Evolutionary conservation across 2,329 filamentous ascomycete species (phyloP), one percentile per base, ranked within the genome.

Genomic region (Hirsutella minnesotensis): DNA sequence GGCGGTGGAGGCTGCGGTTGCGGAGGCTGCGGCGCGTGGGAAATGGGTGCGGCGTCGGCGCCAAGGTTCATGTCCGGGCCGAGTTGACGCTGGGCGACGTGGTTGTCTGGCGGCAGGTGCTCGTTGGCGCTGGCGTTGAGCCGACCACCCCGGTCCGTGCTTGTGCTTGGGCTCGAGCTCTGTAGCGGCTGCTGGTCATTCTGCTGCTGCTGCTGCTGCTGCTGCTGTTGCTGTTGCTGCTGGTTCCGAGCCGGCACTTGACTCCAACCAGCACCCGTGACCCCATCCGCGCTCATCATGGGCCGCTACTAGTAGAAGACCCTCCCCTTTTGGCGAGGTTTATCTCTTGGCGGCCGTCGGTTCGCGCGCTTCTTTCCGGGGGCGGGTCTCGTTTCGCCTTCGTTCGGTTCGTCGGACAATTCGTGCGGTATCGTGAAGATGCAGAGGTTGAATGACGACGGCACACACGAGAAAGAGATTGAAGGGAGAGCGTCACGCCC

Each of bases 161-260:
- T 47, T 20, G 15, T 12, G 37, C 37, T 39, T 15, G 8, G 22
- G 37, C 37, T 27, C 46, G 5, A 47, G 50, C 16, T 46, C 24
- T 45, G 53, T 16, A 46, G 13, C 15, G 9, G 33, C 16, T 45
- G 41, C 12, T 39, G 48, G n/a, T n/a, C n/a, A n/a, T n/a, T n/a
- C 4, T 33, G 33, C n/a, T 47, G 47, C 12, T 47, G 40, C 3
- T 43, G 38, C 3, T 49, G 33, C 3, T 19, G 47, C 4, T 47
- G 42, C 3, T 34, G 18, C n/a, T 40, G 31, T n/a, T 33, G 31
- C 31, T 33, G 31, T 13, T 33, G 31, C 12, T 15, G 31, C 31
- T 33, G 31, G 31, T 33, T 33, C 15, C n/a, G 31, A 13, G 10
- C 7, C 31, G 10, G 31, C 31, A 5, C 12, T 16, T 13, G 31